Evolutionary conservation across 306 rosid genomes (phyloP), one percentile per base, ranked within the genome.

Genomic region (Malus sieversii): DNA sequence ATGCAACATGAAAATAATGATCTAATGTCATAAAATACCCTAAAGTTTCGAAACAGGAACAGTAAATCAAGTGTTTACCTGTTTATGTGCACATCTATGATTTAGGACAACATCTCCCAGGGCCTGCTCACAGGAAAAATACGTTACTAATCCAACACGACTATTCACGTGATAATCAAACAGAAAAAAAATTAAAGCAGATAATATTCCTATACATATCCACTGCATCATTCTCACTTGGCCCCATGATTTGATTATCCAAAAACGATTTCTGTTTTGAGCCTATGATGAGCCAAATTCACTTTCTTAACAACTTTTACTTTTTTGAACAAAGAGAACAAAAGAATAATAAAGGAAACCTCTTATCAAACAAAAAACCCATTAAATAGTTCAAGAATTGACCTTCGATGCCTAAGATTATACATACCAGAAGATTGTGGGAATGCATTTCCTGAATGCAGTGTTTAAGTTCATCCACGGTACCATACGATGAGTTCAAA

Each of bases 51-150:
- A 63, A 70, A 15, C 63, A 62, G 65, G 38, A 69, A 70, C 78
- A 6, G 40, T 35, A 35, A 35, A 35, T 76, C 16, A 72, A 19
- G 18, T 68, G 25, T 11, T 66, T 76, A 88, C 96, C 88, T 90
- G 90, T 70, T 90, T 85, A 23, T 88, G 89, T 68, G 96, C 96
- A 72, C 96, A 88, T 74, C 96, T 86, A 84, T 90, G 96, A 77
- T 90, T 90, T 70, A 90, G 89, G 62, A 90, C 96, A 82, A 67
- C 96, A 88, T 90, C 96, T 76, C 96, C 96, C 72, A 90, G 74
- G 69, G 77, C 93, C 93, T 90, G 77, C 61, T 77, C 73, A 79
- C 55, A 77, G 66, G 61, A 51, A 77, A 68, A 64, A 69, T 16
- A 27, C 58, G 55, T 74, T 77, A 22, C 48, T n/a, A 57, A 48